These are phyloP conservation scores for Pestalotiopsis sp. DNA, from an alignment of 2,329 filamentous ascomycete species.

Conservation along the genomic window DNA sequence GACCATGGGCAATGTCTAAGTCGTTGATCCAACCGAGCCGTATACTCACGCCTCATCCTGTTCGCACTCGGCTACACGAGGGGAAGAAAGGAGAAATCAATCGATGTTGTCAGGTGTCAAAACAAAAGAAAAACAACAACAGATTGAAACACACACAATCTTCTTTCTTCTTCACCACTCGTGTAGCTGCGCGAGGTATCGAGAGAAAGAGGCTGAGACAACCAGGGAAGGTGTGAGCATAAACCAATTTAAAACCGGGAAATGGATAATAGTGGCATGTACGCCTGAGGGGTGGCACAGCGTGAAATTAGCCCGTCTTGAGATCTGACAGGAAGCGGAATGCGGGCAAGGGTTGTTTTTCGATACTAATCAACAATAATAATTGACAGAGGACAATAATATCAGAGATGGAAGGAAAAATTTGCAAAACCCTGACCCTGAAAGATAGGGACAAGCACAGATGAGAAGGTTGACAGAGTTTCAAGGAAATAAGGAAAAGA, in stretches of 20 bases:
- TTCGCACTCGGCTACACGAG: background rate
- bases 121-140: background rate
- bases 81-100: background rate
- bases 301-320: constrained; percentile 1
- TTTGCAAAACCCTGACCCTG: background rate
- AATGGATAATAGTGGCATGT: too few relatives aligned
- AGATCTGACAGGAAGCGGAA: background rate
- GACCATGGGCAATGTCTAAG: background rate
- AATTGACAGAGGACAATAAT: background rate
- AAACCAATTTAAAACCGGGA: constrained; percentile 10
- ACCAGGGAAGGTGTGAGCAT: constrained; percentile 10
- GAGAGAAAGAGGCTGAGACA: constrained; percentile 4
- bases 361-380: background rate
- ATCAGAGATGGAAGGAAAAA: background rate
- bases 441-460: background rate
- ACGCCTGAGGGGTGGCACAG: background rate
- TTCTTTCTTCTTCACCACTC: background rate
- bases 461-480: background rate
- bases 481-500: background rate
- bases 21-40: background rate
- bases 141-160: background rate
- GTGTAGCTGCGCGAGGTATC: background rate
- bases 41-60: background rate
- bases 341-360: background rate
- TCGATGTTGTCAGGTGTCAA: background rate